Evolutionary conservation across 257 asterid species (phyloP).

Genomic region (Fraxinus quadrangulata): DNA sequence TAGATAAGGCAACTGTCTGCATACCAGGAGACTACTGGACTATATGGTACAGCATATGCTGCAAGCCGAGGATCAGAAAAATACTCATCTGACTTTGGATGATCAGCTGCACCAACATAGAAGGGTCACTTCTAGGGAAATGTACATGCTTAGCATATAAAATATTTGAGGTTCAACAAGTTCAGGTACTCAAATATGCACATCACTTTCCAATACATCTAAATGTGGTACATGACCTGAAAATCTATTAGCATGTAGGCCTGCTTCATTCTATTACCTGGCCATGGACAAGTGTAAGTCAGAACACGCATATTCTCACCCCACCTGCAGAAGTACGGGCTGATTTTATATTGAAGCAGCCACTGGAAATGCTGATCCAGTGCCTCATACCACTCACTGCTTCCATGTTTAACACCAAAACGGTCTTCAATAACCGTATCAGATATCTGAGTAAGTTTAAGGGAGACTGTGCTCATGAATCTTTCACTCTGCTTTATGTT

Average conservation of each 20-base stretch:
- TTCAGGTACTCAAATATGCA: not conserved
- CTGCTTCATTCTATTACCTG: conserved; percentile 59
- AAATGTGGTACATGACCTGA: conserved; percentile 2
- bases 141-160: conserved; percentile 16
- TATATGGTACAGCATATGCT: conserved; percentile 94
- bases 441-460: conserved; percentile 68
- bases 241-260: conserved; percentile 6
- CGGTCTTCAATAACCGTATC: conserved; percentile 99
- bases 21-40: conserved; percentile 75
- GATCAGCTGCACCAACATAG: conserved; percentile 67
- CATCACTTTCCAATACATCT: not conserved
- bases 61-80: conserved; percentile 93
- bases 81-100: conserved; percentile 97
- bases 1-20: conserved; percentile 23
- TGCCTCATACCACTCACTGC: conserved; percentile 81
- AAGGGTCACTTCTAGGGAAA: not conserved
- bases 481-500: not conserved
- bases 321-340: conserved; percentile 99
- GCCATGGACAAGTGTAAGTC: conserved; percentile 98
- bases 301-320: conserved; percentile 93
- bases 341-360: conserved; percentile 90
- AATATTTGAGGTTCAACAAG: conserved; percentile 14
- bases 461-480: conserved; percentile 35
- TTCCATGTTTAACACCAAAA: conserved; percentile 95
- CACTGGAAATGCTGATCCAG: conserved; percentile 92